A percentile compares a stretch with the other conserved stretches of the same genome.
phyloP scores from a whole-genome alignment of 2,329 filamentous ascomycete genomes.

The Colletotrichum sojae region DNA sequence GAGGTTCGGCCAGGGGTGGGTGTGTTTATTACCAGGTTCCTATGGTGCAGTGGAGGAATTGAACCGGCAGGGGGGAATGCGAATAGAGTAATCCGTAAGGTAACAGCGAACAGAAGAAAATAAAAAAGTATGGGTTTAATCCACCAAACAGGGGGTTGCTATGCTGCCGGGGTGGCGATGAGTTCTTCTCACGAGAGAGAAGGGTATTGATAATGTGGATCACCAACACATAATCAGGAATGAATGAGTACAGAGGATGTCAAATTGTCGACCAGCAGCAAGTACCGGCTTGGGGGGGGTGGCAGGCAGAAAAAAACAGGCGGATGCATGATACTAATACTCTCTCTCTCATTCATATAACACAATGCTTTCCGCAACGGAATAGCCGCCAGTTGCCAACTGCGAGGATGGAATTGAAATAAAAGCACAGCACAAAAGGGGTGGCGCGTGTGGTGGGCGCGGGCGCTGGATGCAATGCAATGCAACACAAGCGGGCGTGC shows the following conservation, averaged over 20 bases:
- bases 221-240: constrained; percentile 22
- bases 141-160: constrained; percentile 18
- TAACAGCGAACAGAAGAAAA: neutral
- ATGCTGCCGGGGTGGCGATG: constrained; percentile 2
- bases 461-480: constrained; percentile 4
- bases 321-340: constrained; percentile 2
- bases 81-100: constrained; percentile 22
- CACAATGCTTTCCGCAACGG: neutral
- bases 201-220: constrained; percentile 31
- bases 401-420: neutral
- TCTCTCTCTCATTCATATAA: constrained; percentile 4
- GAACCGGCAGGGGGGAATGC: constrained; percentile 1
- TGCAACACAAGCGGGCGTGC: constrained; percentile 7
- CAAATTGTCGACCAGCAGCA: neutral
- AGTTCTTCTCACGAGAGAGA: constrained; percentile 12
- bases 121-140: constrained; percentile 21
- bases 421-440: constrained; percentile 5
- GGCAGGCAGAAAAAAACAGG: neutral
- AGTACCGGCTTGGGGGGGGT: neutral
- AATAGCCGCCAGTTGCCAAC: constrained; percentile 10
- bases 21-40: too few species aligned
- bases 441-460: neutral
- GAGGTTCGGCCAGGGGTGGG: constrained; percentile 9
- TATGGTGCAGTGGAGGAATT: neutral
- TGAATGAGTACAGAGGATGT: neutral